Percentiles rank a stretch among this genome's conserved stretches.
Evolutionary conservation across 2,329 filamentous ascomycete genomes (phyloP).

Genomic region (Cladosporium oxysporum): DNA sequence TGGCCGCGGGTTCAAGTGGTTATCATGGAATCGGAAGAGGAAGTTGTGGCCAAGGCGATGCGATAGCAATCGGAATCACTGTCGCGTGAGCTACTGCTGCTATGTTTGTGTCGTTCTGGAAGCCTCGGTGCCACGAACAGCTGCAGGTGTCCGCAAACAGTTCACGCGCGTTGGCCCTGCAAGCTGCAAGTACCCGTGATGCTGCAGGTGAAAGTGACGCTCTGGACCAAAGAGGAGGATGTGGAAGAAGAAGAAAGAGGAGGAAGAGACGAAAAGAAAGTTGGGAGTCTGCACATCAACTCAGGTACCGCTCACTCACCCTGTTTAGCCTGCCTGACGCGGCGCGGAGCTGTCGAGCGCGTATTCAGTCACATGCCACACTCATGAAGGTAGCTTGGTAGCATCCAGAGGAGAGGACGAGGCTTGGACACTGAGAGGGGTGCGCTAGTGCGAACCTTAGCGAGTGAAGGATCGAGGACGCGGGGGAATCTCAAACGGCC

Average conservation of each 20-base stretch:
- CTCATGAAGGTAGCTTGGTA: constrained; percentile 3
- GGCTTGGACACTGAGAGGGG: constrained; percentile 1
- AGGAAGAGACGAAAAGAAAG: not conserved
- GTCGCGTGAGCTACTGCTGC: constrained; percentile 4
- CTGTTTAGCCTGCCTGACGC: constrained; percentile 18
- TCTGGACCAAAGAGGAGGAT: not conserved
- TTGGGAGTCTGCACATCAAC: not conserved
- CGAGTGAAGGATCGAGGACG: not conserved
- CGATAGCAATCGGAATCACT: not conserved
- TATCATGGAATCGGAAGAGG: constrained; percentile 26
- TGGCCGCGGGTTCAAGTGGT: constrained; percentile 14
- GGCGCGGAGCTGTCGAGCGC: constrained; percentile 9
- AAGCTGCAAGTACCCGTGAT: constrained; percentile 2
- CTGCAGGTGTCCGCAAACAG: constrained; percentile 11
- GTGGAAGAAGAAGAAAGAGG: not conserved
- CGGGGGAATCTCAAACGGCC: too few species aligned
- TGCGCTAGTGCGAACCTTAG: not conserved
- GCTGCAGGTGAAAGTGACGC: not conserved
- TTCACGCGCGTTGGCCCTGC: not conserved
- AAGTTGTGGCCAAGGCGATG: not conserved
- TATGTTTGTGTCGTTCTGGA: not conserved
- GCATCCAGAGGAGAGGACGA: not conserved
- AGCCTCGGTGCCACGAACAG: not conserved
- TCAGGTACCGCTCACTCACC: constrained; percentile 14
- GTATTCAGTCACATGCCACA: constrained; percentile 15